Conservation (phyloP, 805 yeast species). For the Cyberlindnera lachancei region DNA sequence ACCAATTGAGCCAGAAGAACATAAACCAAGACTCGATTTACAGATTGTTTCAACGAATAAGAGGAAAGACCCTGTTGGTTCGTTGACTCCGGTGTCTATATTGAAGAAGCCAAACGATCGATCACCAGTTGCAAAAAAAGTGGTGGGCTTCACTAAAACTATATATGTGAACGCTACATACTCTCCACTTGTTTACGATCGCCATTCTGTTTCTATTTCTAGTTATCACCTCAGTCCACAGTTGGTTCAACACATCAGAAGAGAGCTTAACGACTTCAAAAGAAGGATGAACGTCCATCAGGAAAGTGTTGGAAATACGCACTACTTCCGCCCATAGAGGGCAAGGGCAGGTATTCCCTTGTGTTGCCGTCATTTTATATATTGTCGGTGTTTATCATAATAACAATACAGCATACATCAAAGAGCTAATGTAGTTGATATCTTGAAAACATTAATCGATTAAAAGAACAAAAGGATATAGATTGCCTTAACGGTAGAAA, state of each 20-base stretch:
- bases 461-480: not conserved
- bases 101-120: not conserved
- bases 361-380: too few species aligned
- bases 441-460: not conserved
- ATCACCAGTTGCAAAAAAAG: constrained; percentile 11
- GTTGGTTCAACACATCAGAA: constrained; percentile 47
- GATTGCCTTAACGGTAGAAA: constrained; percentile 59
- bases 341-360: too few species aligned
- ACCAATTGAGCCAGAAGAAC: not conserved
- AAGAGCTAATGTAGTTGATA: too few species aligned
- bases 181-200: constrained; percentile 43
- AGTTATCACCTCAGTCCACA: constrained; percentile 35
- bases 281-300: constrained; percentile 67
- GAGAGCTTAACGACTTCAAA: constrained; percentile 59
- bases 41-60: constrained; percentile 14
- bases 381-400: too few species aligned
- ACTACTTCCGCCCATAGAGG: constrained; percentile 41
- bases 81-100: not conserved
- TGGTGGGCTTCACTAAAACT: constrained; percentile 39
- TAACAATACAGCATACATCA: too few species aligned
- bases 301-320: constrained; percentile 52
- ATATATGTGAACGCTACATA: constrained; percentile 45
- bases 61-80: constrained; percentile 6
- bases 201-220: constrained; percentile 41
- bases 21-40: constrained; percentile 2